Evolutionary conservation across 371 early-diverging fungal genomes (phyloP).

Genomic region (Syncephalastrum sp.): DNA sequence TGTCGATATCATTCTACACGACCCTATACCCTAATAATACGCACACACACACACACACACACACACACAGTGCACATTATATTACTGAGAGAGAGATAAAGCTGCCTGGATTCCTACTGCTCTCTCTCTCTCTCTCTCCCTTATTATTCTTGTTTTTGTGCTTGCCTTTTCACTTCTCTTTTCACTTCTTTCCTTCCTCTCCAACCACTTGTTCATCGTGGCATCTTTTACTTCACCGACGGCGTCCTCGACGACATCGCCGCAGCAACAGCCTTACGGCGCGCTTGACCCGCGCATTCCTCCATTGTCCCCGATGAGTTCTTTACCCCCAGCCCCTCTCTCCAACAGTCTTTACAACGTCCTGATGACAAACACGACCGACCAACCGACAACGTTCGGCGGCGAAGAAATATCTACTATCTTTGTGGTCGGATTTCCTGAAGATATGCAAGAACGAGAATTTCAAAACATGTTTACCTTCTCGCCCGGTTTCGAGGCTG

Average conservation of each 20-base stretch:
- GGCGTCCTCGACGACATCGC: slow-evolving; percentile 4
- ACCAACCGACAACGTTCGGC: too few species aligned
- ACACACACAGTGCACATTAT: too few species aligned
- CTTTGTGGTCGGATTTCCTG: slow-evolving; percentile 95
- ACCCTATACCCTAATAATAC: too few species aligned
- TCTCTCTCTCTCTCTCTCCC: background rate
- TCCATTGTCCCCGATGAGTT: slow-evolving; percentile 4
- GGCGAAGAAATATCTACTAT: slow-evolving; percentile 81
- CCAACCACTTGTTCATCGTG: slow-evolving; percentile 4
- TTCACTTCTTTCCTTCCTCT: background rate
- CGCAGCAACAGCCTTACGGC: background rate
- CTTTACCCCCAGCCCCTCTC: slow-evolving; percentile 1
- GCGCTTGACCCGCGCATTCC: slow-evolving; percentile 1
- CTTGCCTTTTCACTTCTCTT: background rate
- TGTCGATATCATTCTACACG: too few species aligned
- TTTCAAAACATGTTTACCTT: slow-evolving; percentile 96
- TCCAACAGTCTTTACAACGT: slow-evolving; percentile 3
- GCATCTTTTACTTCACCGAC: slow-evolving; percentile 4
- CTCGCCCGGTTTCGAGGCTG: slow-evolving; percentile 92
- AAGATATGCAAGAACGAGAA: slow-evolving; percentile 93
- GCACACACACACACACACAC: too few species aligned
- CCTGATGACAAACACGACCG: slow-evolving; percentile 1
- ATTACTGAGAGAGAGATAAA: too few species aligned
- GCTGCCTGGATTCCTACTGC: too few species aligned
- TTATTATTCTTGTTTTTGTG: too few species aligned